phyloP scores from a whole-genome alignment of 2,329 filamentous ascomycete species.

The Tolypocladium tundrense region DNA sequence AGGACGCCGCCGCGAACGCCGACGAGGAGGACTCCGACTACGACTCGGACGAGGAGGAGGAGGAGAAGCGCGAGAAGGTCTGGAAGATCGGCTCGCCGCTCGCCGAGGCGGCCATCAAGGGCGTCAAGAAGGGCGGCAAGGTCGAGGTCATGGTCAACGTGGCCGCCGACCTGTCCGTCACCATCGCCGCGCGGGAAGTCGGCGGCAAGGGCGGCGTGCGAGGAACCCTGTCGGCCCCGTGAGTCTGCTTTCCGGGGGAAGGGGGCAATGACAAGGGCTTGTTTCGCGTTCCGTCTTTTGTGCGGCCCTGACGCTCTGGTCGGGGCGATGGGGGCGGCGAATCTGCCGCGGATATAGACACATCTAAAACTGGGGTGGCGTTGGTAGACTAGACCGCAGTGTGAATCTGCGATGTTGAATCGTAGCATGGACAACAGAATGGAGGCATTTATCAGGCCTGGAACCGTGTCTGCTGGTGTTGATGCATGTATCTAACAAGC shows the following conservation, averaged over 20 bases:
- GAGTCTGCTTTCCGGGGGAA: not conserved
- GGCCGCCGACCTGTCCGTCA: conserved; percentile 65
- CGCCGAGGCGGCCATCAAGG: conserved; percentile 76
- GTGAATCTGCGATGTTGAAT: not conserved
- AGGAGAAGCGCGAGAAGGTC: conserved; percentile 80
- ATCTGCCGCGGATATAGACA: conserved; percentile 1
- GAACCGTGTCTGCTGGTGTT: not conserved
- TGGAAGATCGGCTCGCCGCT: conserved; percentile 81
- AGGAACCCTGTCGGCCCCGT: conserved; percentile 36
- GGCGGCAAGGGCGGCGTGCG: conserved; percentile 78
- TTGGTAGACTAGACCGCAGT: not conserved
- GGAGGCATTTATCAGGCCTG: not conserved
- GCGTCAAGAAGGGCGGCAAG: conserved; percentile 78
- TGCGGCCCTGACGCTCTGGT: not conserved
- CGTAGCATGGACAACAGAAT: not conserved
- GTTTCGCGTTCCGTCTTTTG: not conserved
- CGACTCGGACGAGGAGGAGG: conserved; percentile 63
- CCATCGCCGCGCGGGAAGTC: conserved; percentile 73
- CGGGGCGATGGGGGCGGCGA: not conserved
- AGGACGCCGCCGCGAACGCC: conserved; percentile 56
- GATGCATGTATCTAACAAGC: not conserved
- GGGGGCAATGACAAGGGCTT: not conserved
- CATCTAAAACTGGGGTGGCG: not conserved
- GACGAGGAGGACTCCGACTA: conserved; percentile 45
- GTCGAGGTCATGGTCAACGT: conserved; percentile 92